A percentile compares a stretch with the other conserved stretches of the same genome.
phyloP scores from a whole-genome alignment of 208 protist species.

The Histomonas meleagridis region DNA sequence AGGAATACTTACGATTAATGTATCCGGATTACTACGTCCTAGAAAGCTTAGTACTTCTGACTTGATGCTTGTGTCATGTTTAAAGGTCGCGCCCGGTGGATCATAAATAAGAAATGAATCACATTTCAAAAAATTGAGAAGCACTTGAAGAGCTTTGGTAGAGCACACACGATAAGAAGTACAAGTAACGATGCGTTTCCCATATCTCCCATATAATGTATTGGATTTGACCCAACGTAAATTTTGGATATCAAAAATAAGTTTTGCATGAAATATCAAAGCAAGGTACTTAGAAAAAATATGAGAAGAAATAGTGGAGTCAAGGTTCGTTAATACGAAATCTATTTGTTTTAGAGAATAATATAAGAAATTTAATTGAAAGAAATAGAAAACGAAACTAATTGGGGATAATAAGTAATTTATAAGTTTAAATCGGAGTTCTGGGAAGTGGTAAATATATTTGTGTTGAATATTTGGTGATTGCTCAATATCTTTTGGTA shows the following conservation, averaged over 20 bases:
- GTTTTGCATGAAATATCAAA: too few relatives aligned
- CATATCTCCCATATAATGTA: too few relatives aligned
- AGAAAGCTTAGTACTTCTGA: too few relatives aligned
- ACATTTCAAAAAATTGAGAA: not conserved
- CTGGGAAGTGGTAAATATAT: not conserved
- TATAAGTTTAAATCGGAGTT: not conserved
- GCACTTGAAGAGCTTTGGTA: not conserved
- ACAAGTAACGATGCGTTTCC: too few relatives aligned
- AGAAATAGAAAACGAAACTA: not conserved
- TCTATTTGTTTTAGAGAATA: not conserved
- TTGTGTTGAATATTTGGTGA: not conserved
- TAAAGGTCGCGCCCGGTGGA: not conserved
- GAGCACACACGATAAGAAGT: not conserved
- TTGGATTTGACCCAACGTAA: too few relatives aligned
- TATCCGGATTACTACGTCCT: too few relatives aligned
- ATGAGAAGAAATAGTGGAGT: not conserved
- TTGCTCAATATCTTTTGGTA: not conserved
- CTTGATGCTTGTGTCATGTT: not conserved
- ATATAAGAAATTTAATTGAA: not conserved
- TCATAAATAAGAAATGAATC: not conserved
- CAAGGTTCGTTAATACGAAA: not conserved
- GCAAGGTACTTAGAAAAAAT: not conserved
- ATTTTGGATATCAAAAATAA: too few relatives aligned
- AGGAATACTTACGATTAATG: not conserved
- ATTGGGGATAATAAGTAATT: not conserved